Conservation (phyloP, 805 yeast genomes). For the Starmera caribaea region DNA sequence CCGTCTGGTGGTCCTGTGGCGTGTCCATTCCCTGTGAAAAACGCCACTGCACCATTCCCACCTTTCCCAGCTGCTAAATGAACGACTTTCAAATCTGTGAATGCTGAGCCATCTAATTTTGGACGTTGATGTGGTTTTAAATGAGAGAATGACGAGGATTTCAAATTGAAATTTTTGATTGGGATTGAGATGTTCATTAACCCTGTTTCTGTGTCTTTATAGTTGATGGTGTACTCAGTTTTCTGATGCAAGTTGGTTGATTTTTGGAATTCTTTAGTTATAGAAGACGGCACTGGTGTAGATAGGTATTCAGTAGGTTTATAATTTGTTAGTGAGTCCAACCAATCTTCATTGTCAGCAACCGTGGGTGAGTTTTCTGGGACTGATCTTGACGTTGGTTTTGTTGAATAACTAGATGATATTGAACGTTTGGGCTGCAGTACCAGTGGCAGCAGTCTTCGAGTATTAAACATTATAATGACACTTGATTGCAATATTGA, state of each 20-base stretch:
- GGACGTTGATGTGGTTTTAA: slow-evolving; percentile 29
- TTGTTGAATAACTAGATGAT: neutral
- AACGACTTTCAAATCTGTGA: slow-evolving; percentile 60
- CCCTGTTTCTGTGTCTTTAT: neutral
- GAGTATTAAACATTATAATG: no score
- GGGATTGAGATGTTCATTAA: neutral
- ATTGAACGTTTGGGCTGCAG: no score
- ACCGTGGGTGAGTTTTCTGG: slow-evolving; percentile 33
- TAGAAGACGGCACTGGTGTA: neutral
- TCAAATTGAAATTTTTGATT: neutral
- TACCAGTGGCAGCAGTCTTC: no score
- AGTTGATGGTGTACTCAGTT: neutral
- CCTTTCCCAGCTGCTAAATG: slow-evolving; percentile 72
- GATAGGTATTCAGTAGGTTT: neutral
- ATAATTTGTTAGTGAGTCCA: slow-evolving; percentile 14
- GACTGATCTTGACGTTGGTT: neutral
- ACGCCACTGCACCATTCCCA: slow-evolving; percentile 82
- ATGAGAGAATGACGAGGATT: slow-evolving; percentile 29
- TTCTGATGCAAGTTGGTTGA: neutral
- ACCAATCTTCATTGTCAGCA: slow-evolving; percentile 33
- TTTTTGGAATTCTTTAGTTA: neutral
- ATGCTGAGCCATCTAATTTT: slow-evolving; percentile 33
- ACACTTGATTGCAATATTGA: no score
- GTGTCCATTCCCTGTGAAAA: slow-evolving; percentile 76
- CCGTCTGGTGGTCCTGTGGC: slow-evolving; percentile 95